Conservation (phyloP, 768 basidiomycete species). For the Lactarius pseudohatsudake region DNA sequence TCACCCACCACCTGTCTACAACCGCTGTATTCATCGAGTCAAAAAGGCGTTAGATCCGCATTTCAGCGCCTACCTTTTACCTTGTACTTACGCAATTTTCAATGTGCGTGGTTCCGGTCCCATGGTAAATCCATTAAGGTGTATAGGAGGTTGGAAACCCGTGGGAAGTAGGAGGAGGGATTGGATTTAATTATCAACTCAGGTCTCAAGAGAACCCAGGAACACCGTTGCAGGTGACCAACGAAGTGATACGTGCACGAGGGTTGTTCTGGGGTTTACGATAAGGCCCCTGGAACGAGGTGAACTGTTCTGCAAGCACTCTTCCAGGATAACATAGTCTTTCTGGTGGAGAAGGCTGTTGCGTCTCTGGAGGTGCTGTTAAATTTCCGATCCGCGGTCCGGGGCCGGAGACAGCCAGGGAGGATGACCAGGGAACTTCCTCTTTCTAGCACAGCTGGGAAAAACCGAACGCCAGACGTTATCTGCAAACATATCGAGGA, state of each 20-base stretch:
- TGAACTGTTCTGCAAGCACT: neutral
- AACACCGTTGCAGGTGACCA: constrained; percentile 12
- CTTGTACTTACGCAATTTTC: constrained; percentile 1
- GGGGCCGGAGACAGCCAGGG: neutral
- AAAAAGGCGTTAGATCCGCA: constrained; percentile 14
- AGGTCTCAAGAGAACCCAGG: constrained; percentile 3
- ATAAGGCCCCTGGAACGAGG: neutral
- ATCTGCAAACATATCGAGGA: neutral
- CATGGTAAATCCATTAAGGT: neutral
- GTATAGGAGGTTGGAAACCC: neutral
- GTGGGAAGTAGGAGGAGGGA: neutral
- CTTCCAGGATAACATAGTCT: neutral
- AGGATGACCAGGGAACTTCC: neutral
- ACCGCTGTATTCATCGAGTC: constrained; percentile 22
- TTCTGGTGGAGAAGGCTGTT: too few species aligned
- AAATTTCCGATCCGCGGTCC: constrained; percentile 19
- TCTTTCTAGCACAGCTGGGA: constrained; percentile 1
- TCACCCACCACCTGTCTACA: constrained; percentile 25
- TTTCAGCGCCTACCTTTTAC: neutral
- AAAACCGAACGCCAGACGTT: neutral
- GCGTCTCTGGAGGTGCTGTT: neutral
- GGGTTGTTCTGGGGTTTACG: constrained; percentile 4
- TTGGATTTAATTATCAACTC: neutral
- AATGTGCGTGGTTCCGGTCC: neutral
- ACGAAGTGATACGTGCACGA: neutral